These are phyloP conservation scores for Penicillium argentinense DNA, from an alignment of 495 filamentous ascomycete genomes.

Conservation along the genomic window DNA sequence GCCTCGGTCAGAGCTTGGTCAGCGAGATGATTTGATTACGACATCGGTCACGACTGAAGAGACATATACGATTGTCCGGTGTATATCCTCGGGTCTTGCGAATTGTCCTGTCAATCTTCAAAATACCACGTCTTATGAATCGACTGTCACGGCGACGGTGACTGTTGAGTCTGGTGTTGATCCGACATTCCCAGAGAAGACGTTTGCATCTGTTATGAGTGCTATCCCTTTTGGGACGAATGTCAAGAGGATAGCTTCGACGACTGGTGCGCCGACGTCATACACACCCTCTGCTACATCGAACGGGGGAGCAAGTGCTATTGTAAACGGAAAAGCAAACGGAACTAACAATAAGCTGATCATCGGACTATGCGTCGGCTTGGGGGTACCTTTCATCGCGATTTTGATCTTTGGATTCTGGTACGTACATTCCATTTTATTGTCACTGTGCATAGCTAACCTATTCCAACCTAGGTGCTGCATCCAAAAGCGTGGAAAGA, in stretches of 20 bases:
- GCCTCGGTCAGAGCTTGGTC: conserved; percentile 19
- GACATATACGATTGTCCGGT: conserved; percentile 38
- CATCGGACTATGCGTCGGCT: conserved; percentile 43
- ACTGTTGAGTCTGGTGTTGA: conserved; percentile 35
- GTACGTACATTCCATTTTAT: conserved; percentile 25
- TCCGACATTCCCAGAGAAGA: conserved; percentile 35
- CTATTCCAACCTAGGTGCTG: not conserved
- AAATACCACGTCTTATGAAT: conserved; percentile 24
- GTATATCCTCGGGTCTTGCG: conserved; percentile 36
- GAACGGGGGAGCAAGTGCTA: not conserved
- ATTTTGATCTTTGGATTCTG: conserved; percentile 27
- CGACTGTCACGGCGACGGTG: conserved; percentile 25
- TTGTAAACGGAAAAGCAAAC: conserved; percentile 3
- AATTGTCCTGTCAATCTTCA: conserved; percentile 50
- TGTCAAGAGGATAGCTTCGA: conserved; percentile 31
- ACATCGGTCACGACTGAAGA: conserved; percentile 33
- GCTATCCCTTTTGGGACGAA: conserved; percentile 40
- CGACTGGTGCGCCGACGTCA: conserved; percentile 31
- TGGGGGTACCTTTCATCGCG: conserved; percentile 40
- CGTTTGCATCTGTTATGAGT: conserved; percentile 20
- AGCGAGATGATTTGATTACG: conserved; percentile 26
- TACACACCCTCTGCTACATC: conserved; percentile 19
- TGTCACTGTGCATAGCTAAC: too few species aligned
- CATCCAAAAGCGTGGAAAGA: not conserved
- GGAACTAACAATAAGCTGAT: conserved; percentile 34